Base-by-base conservation (phyloP, 1,284 basidiomycete species). In the Ceratobasidium papillatum region DNA sequence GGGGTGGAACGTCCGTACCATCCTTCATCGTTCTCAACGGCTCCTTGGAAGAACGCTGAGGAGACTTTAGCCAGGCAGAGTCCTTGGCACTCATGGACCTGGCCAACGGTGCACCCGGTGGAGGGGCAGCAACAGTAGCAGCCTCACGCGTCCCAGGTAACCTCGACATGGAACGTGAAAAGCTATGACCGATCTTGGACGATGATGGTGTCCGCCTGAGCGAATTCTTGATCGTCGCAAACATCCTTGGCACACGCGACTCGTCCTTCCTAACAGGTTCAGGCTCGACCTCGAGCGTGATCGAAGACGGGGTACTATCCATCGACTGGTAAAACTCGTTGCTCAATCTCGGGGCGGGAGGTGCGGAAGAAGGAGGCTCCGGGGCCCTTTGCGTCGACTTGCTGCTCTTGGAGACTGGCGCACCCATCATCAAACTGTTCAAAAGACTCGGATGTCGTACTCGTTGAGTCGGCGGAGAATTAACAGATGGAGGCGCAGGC, bases 41-140 rank as follows among this genome's bases (percentile, higher is more conserved):
- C 64, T 75, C 64, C 63, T 62, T 73, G 47, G 45, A 27, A n/a
- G 45, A 27, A n/a, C 54, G 68, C 43, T 19, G 30, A 2, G 69
- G 69, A 27, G 69, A 73, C 69, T 51, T 71, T 41, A 43, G 66
- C 68, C 45, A 73, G n/a, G 56, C 19, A 12, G 43, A 32, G 25
- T 51, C 69, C 69, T 73, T 73, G 11, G 58, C 59, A n/a, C 69
- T 73, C 43, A 41, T 9, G n/a, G 69, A 73, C 14, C 69, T 27
- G 19, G 58, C 54, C 52, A 73, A 45, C n/a, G 69, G 58, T 2
- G 59, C 69, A 30, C 69, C 69, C 3, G 51, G 36, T 17, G 66
- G 51, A 9, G 59, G 69, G 9, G 69, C 43, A 22, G 69, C 12
- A 30, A n/a, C n/a, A n/a, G 43, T 12, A 30, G 41, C 62, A 5